Base-by-base conservation (phyloP, 2,329 filamentous ascomycete species). In the Fusarium dlaminii region DNA sequence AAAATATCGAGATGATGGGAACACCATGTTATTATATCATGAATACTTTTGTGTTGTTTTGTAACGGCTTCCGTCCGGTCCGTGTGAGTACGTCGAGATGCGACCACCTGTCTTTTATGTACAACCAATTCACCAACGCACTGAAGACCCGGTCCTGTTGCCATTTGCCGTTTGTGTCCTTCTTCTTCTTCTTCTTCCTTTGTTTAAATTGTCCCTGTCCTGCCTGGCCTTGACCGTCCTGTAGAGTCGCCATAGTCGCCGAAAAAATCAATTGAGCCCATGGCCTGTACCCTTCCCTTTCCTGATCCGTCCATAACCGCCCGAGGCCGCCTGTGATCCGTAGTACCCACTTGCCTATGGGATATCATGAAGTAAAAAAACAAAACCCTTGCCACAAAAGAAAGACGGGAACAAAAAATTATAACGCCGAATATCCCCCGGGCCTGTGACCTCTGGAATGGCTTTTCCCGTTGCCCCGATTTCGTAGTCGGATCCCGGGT, bases 291-390 rank as follows among this genome's bases (percentile, higher is more conserved):
- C 65, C 30, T 71, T 71, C 48, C 69, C 62, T 46, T 64, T 68
- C 60, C 66, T 74, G 54, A 63, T 74, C 67, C 67, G 58, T 68
- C 75, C 75, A 55, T 70, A 75, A 70, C 70, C 66, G 76, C 70
- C 70, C 54, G 52, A 65, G 68, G 46, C 64, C 75, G 63, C 63
- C 70, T 68, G 63, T 71, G 55, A 70, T 74, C 67, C 72, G 59
- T 73, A 60, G 72, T 68, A 70, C 70, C 74, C 76, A 77, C 76
- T 77, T 73, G 65, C 66, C 64, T 46, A 73, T 77, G 73, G 73
- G 76, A 78, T 78, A 78, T 78, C 76, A 78, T 78, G 66, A 78
- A 68, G 63, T 58, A 63, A 63, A 68, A 68, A 37, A 75, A 65
- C 42, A 64, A 66, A 66, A 59, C 46, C 59, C 73, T 66, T 70